Evolutionary conservation across 192 early-diverging fungal species (phyloP), one percentile per base, ranked within the genome.

Genomic region (Phlyctochytrium bullatum): DNA sequence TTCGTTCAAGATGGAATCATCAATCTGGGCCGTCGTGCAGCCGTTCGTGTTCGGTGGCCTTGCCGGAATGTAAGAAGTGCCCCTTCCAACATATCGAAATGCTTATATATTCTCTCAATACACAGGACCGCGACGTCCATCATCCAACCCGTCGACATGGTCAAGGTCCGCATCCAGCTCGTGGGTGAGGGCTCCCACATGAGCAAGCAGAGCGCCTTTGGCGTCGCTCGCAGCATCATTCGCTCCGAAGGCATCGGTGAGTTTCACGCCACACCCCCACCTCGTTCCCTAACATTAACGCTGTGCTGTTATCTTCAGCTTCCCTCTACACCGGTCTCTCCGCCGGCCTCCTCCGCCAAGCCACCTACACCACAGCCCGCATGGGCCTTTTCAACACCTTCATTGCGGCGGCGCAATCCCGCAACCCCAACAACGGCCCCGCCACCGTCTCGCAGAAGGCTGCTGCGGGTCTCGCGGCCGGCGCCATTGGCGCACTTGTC

Each of bases 331-430:
- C 72, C 34, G 81, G 81, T 35, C 75, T 84, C 33, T 80, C 78
- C 32, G 83, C 83, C 36, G 83, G 81, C 36, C 68, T 83, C 10
- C 72, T 83, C 63, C 75, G 83, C 52, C 80, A 80, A 57, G 83
- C 83, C 2, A 84, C 80, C 16, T 82, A 82, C 78, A 82, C 80
- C 31, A 82, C 80, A 3, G 78, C 80, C 1, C 75, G 80, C 25
- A 68, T 82, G 70, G 80, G 80, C 40, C 73, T 82, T 52, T 82
- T 82, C 71, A 81, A 82, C 72, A 75, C 78, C 59, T 73, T 82
- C 71, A 75, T 80, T 28, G 59, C 71, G 34, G 20, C 28, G 14
- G 47, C 74, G 51, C 52, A 75, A 36, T 64, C 62, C 24, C 40
- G 40, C 12, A 50, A 50, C 40, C 61, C 67, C 59, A 77, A 77